Base-by-base conservation (phyloP, 78 protist genomes). In the Dictyostelium citrinum region DNA sequence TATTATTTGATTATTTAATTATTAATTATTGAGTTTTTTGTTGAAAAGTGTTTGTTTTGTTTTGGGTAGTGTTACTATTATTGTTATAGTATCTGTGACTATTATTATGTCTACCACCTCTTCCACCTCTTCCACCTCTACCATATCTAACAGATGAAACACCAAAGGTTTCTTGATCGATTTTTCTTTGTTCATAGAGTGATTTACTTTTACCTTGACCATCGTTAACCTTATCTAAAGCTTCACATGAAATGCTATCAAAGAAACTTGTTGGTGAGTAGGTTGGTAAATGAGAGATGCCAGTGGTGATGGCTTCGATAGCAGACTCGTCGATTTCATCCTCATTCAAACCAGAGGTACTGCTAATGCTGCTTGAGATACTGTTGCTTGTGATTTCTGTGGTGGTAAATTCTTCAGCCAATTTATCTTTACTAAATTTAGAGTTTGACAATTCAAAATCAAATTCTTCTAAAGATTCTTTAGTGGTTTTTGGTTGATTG, bases 161-260 rank as follows among this genome's bases (percentile, higher is more conserved):
- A 67, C 93, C 93, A 78, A 88, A 88, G 58, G 93, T 88, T 46
- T 88, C 93, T 86, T 88, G 93, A 64, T 88, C 93, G 58, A 88
- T 51, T 24, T 88, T 88, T 79, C 85, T 76, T 64, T 88, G 93
- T 61, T 88, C 93, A 35, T 88, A 78, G 41, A 88, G 85, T 27
- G 93, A 31, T 45, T 70, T 68, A 4, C 45, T 10, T 46, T 55
- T 41, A 17, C 31, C 43, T 29, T 60, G 41, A 22, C 37, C 37
- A 11, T 43, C 75, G 37, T 14, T 77, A n/a, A 17, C 79, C 46
- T 88, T 88, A 2, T 88, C 93, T 2, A 88, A 41, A 9, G 93
- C 70, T 67, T 88, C 93, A 49, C 93, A 88, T 11, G 85, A 78
- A 31, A 88, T 88, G 45, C 55, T 88, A 33, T 88, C 93, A 88